Evolutionary conservation across 2,329 filamentous ascomycete species (phyloP).

Genomic region (Trichoderma harzianum): DNA sequence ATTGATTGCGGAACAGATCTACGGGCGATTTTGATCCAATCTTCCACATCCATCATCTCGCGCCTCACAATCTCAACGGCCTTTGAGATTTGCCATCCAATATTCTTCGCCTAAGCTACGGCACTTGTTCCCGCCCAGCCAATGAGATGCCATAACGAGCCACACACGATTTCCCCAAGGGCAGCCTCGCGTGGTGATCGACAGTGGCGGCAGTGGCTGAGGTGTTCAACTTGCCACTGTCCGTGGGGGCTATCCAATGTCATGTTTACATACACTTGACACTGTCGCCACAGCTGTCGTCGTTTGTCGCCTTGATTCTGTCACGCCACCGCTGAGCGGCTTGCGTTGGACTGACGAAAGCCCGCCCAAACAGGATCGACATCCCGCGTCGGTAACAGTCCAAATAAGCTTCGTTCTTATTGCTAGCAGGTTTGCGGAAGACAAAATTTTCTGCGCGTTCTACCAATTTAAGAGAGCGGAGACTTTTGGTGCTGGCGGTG

Average conservation of each 20-base stretch:
- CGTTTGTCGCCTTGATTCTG: background rate
- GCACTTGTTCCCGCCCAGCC: background rate
- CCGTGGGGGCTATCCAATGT: background rate
- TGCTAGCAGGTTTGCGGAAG: background rate
- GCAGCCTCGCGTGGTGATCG: background rate
- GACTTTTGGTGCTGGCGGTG: background rate
- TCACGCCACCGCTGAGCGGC: background rate
- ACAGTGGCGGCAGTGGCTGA: conserved; percentile 8
- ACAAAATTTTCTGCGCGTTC: background rate
- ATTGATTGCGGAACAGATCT: background rate
- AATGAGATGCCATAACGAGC: background rate
- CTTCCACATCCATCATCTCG: background rate
- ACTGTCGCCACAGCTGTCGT: background rate
- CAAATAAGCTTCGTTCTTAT: background rate
- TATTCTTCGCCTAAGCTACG: background rate
- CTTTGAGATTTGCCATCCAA: background rate
- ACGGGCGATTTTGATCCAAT: background rate
- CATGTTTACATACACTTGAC: too few species aligned
- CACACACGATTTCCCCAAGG: background rate
- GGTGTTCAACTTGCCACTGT: background rate
- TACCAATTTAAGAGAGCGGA: background rate
- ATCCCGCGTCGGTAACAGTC: background rate
- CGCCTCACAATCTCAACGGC: background rate
- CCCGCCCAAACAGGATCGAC: background rate
- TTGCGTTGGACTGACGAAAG: background rate